phyloP scores from a whole-genome alignment of 306 rosid species.

The Castanea mollissima region DNA sequence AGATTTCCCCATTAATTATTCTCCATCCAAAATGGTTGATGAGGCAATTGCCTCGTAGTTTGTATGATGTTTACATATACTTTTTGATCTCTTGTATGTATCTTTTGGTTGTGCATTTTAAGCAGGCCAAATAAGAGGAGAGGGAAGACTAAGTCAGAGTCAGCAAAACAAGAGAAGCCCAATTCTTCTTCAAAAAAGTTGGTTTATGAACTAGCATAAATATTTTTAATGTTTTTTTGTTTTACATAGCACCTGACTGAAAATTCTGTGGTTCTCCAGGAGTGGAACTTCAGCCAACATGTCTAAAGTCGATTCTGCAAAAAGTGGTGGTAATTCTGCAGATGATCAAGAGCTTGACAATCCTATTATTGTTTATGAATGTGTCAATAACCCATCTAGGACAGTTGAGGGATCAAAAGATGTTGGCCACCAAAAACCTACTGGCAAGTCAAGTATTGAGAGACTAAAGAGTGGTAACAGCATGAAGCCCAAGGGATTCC shows the following conservation, averaged over 20 bases:
- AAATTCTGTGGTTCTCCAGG: constrained; percentile 23
- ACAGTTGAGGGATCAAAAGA: constrained; percentile 2
- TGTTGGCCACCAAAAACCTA: constrained; percentile 10
- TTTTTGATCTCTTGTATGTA: constrained; percentile 1
- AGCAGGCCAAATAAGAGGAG: constrained; percentile 40
- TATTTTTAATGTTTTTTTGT: background rate
- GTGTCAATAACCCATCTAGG: constrained; percentile 13
- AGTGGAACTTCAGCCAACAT: constrained; percentile 19
- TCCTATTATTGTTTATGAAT: constrained; percentile 14
- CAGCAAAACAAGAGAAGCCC: constrained; percentile 22
- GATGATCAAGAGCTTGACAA: constrained; percentile 5
- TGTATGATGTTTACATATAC: background rate
- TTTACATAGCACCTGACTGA: constrained; percentile 14
- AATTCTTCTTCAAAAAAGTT: constrained; percentile 27
- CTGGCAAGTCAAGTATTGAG: constrained; percentile 21
- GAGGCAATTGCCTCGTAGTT: background rate
- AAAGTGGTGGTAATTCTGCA: constrained; percentile 19
- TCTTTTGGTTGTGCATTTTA: constrained; percentile 25
- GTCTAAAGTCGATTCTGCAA: constrained; percentile 9
- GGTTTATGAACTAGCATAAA: constrained; percentile 9
- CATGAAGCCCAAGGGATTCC: constrained; percentile 11
- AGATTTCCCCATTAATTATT: background rate
- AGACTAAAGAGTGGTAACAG: constrained; percentile 18
- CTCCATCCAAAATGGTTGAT: constrained; percentile 6
- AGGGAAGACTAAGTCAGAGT: constrained; percentile 19